phyloP scores from a whole-genome alignment of 1,284 basidiomycete species.

The Takashimella koratensis region DNA sequence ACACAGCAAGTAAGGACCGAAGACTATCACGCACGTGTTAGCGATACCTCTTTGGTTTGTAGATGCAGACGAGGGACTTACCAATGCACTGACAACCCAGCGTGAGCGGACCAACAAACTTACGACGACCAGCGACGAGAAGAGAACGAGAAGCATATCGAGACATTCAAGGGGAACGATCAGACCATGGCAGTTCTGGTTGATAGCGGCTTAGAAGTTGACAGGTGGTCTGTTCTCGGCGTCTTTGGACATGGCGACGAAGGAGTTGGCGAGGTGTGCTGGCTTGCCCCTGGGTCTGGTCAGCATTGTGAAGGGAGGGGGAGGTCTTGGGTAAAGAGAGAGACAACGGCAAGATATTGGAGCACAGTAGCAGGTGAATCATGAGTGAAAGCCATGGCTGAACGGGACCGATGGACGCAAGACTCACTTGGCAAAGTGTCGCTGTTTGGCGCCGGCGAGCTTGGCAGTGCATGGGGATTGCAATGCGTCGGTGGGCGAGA shows the following conservation, averaged over 20 bases:
- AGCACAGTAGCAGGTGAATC: too few species aligned
- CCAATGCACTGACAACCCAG: too few species aligned
- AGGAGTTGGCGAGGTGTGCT: background rate
- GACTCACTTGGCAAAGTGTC: slow-evolving; percentile 80
- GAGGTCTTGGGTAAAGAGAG: too few species aligned
- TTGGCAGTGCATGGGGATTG: slow-evolving; percentile 89
- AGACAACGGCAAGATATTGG: too few species aligned
- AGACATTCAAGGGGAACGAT: background rate
- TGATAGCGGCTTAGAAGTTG: background rate
- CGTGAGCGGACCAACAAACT: background rate
- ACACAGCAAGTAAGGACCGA: too few species aligned
- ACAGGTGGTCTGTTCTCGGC: background rate
- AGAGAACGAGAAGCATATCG: background rate
- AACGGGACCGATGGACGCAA: background rate
- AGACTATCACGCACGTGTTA: too few species aligned
- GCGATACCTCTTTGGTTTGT: too few species aligned
- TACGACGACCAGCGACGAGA: background rate
- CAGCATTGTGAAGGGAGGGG: background rate
- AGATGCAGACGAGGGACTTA: too few species aligned
- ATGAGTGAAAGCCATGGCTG: background rate
- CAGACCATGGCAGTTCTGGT: too few species aligned
- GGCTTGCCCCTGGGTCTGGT: background rate
- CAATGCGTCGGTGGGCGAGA: slow-evolving; percentile 89
- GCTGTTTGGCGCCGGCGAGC: slow-evolving; percentile 80
- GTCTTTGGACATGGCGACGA: background rate